Conservation (phyloP, 345 rosid species). For the Trapa incisa region DNA sequence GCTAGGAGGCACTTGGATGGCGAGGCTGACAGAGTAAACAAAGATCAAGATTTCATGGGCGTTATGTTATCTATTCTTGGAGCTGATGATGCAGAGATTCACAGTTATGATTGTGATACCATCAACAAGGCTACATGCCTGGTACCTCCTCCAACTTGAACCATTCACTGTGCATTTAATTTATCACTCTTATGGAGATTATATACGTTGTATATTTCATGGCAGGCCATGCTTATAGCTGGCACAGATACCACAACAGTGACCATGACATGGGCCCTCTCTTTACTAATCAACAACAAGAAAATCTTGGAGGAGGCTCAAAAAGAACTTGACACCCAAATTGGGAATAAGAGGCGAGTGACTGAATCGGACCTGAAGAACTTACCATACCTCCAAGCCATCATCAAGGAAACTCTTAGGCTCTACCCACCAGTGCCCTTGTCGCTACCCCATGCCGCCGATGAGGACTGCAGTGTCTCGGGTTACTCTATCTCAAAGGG, state of each 20-base stretch:
- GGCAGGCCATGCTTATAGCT: slow-evolving; percentile 19
- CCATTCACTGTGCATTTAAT: too few relatives aligned
- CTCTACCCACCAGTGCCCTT: slow-evolving; percentile 26
- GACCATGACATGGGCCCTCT: slow-evolving; percentile 32
- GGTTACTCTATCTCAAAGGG: slow-evolving; percentile 26
- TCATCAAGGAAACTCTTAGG: slow-evolving; percentile 31
- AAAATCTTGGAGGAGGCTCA: slow-evolving; percentile 19
- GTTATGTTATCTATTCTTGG: slow-evolving; percentile 13
- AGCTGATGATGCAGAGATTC: slow-evolving; percentile 4
- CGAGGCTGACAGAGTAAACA: not conserved
- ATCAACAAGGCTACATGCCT: too few relatives aligned
- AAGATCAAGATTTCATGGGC: slow-evolving; percentile 26
- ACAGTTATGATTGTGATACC: slow-evolving; percentile 5
- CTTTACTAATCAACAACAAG: slow-evolving; percentile 29
- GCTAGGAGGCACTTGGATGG: slow-evolving; percentile 6
- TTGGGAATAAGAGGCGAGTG: slow-evolving; percentile 22
- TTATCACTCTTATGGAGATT: too few relatives aligned
- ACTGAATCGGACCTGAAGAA: slow-evolving; percentile 21
- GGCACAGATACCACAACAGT: slow-evolving; percentile 29
- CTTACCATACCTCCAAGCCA: slow-evolving; percentile 23
- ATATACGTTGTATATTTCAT: not conserved
- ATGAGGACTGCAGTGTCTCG: slow-evolving; percentile 20
- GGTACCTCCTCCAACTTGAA: too few relatives aligned
- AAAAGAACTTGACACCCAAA: slow-evolving; percentile 25
- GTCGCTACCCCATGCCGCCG: slow-evolving; percentile 19